phyloP scores from a whole-genome alignment of 2,329 filamentous ascomycete species.

The Geosmithia flava region DNA sequence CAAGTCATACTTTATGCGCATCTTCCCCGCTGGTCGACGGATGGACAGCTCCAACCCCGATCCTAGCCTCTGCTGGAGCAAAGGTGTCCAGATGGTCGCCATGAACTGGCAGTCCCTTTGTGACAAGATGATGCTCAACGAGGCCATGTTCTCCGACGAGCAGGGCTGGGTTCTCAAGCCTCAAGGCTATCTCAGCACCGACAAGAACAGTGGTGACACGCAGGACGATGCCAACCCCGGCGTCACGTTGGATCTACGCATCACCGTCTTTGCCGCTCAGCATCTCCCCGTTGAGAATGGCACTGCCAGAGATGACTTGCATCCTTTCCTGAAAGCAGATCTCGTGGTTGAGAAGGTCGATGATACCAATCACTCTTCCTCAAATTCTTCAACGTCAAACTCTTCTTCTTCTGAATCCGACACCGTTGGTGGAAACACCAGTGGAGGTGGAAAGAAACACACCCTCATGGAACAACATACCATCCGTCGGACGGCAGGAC shows the following conservation, averaged over 20 bases:
- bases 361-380: slow-evolving; percentile 16
- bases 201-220: slow-evolving; percentile 19
- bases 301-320: slow-evolving; percentile 26
- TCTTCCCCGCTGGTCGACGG: slow-evolving; percentile 71
- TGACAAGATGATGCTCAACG: slow-evolving; percentile 89
- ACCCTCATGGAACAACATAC: too few relatives aligned
- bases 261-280: slow-evolving; percentile 68
- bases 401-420: too few relatives aligned
- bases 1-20: slow-evolving; percentile 74
- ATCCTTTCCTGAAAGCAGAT: slow-evolving; percentile 67
- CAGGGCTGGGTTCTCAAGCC: slow-evolving; percentile 82
- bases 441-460: too few relatives aligned
- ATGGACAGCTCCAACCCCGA: slow-evolving; percentile 91
- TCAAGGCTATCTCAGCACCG: slow-evolving; percentile 49
- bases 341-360: slow-evolving; percentile 60
- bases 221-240: slow-evolving; percentile 33
- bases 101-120: slow-evolving; percentile 97
- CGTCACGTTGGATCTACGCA: slow-evolving; percentile 50
- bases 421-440: too few relatives aligned
- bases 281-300: slow-evolving; percentile 35
- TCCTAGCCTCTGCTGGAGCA: slow-evolving; percentile 80
- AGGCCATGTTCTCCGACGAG: slow-evolving; percentile 89
- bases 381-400: slow-evolving; percentile 21
- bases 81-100: slow-evolving; percentile 94
- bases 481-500: slow-evolving; percentile 30